Percentiles rank a stretch among this genome's conserved stretches.
Evolutionary conservation across 176 grass and related monocot genomes (phyloP).

Genomic region (Carex myosuroides): DNA sequence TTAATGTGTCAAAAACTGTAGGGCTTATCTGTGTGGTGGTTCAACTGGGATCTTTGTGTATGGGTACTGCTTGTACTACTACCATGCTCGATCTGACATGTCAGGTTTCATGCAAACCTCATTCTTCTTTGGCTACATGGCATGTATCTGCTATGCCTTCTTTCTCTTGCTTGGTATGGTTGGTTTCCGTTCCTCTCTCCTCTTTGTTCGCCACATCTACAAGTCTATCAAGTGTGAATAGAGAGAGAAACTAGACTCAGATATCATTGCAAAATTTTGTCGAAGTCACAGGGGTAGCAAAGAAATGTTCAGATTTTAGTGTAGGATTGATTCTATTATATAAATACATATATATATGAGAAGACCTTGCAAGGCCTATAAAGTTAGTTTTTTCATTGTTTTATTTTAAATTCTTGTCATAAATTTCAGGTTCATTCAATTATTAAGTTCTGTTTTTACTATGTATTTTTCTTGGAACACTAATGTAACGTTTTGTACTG

Average conservation of each 20-base stretch:
- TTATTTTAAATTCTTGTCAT: conserved; percentile 41
- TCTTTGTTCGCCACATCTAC: conserved; percentile 99
- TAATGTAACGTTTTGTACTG: conserved; percentile 32
- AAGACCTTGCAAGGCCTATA: conserved; percentile 44
- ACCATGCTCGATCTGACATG: conserved; percentile 88
- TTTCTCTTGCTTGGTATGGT: conserved; percentile 88
- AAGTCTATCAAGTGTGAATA: conserved; percentile 95
- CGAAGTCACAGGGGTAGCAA: conserved; percentile 40
- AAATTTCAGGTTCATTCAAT: conserved; percentile 16
- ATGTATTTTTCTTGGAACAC: conserved; percentile 43
- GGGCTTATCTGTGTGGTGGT: conserved; percentile 87
- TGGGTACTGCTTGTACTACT: conserved; percentile 95
- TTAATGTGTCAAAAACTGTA: conserved; percentile 24
- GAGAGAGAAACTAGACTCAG: conserved; percentile 8
- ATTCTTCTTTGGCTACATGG: conserved; percentile 99
- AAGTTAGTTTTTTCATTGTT: conserved; percentile 35
- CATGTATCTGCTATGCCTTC: conserved; percentile 97
- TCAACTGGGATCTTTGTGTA: conserved; percentile 91
- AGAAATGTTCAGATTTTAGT: conserved; percentile 41
- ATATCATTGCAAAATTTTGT: conserved; percentile 45
- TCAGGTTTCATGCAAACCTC: conserved; percentile 98
- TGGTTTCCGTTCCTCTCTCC: conserved; percentile 76
- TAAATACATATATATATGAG: conserved; percentile 64
- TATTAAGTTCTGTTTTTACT: conserved; percentile 24
- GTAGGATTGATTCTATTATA: conserved; percentile 24